Percentiles rank a stretch among this genome's conserved stretches.
Conservation (phyloP, 2,329 filamentous ascomycete genomes). For the Pseudogymnoascus sp. region DNA sequence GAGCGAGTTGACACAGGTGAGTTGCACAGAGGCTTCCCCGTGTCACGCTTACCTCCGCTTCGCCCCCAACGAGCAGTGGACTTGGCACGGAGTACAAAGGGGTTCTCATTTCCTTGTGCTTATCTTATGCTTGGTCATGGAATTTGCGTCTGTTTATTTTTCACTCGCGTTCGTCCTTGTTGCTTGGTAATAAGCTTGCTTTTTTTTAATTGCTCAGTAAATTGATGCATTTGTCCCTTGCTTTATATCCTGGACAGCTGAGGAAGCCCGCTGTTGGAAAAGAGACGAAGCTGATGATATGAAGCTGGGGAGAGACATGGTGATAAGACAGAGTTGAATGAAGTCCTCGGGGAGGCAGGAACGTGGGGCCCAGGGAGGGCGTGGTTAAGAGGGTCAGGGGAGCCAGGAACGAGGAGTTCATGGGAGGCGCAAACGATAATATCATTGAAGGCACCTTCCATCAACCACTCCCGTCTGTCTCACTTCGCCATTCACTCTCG, state of each 20-base stretch:
- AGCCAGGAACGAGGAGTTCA: too few relatives aligned
- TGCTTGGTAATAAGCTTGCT: not conserved
- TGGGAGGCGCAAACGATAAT: too few relatives aligned
- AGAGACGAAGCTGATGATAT: too few relatives aligned
- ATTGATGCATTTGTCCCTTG: not conserved
- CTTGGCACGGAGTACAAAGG: not conserved
- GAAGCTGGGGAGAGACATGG: not conserved
- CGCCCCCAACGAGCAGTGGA: too few relatives aligned
- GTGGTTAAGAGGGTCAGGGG: too few relatives aligned
- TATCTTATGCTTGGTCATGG: not conserved
- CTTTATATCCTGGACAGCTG: not conserved
- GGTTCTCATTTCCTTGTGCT: not conserved
- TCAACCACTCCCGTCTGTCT: not conserved
- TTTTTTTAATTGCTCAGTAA: not conserved
- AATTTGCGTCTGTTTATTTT: not conserved
- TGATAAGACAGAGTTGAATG: not conserved
- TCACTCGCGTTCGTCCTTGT: not conserved
- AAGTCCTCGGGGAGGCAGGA: not conserved
- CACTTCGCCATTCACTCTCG: constrained; percentile 11
- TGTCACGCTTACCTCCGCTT: too few relatives aligned
- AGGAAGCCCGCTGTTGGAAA: not conserved
- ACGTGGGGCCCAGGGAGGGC: not conserved
- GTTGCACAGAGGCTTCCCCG: not conserved
- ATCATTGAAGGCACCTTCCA: not conserved
- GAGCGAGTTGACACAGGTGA: not conserved